Evolutionary conservation across 768 basidiomycete species (phyloP).

Genomic region (Leccinum boreale): DNA sequence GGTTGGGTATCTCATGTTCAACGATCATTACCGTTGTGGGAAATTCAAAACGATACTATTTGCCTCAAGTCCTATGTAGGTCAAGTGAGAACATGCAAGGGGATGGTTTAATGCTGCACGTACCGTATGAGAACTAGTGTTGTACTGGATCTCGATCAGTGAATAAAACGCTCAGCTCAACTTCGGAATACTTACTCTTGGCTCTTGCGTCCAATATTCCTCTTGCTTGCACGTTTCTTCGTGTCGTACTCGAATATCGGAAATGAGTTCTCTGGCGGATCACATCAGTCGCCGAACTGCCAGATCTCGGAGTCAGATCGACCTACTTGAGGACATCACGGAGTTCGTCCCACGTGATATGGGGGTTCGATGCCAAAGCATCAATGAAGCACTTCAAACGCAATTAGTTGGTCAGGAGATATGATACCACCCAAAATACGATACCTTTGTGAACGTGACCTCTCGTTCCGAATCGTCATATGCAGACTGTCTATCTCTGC

Average conservation of each 20-base stretch:
- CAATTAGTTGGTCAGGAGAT: not conserved
- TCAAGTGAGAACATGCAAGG: conserved; percentile 32
- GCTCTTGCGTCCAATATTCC: conserved; percentile 11
- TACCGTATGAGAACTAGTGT: conserved; percentile 12
- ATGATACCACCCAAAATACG: not conserved
- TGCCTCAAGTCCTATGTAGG: conserved; percentile 14
- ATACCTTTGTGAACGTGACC: conserved; percentile 28
- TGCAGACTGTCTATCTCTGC: conserved; percentile 22
- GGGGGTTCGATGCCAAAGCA: conserved; percentile 1
- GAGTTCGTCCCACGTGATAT: conserved; percentile 21
- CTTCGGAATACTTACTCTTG: conserved; percentile 15
- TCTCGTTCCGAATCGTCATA: conserved; percentile 17
- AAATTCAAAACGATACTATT: not conserved
- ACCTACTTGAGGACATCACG: conserved; percentile 17
- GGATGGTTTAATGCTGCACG: not conserved
- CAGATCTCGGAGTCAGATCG: not conserved
- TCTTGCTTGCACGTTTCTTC: conserved; percentile 1
- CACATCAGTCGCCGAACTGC: not conserved
- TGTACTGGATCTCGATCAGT: conserved; percentile 6
- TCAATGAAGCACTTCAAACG: conserved; percentile 19
- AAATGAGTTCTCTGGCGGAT: conserved; percentile 8
- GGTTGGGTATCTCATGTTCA: not conserved
- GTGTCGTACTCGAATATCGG: conserved; percentile 12
- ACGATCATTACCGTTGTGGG: not conserved
- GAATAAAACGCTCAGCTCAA: conserved; percentile 2